phyloP scores from a whole-genome alignment of 2,329 filamentous ascomycete species.

The Trichoderma sp. region DNA sequence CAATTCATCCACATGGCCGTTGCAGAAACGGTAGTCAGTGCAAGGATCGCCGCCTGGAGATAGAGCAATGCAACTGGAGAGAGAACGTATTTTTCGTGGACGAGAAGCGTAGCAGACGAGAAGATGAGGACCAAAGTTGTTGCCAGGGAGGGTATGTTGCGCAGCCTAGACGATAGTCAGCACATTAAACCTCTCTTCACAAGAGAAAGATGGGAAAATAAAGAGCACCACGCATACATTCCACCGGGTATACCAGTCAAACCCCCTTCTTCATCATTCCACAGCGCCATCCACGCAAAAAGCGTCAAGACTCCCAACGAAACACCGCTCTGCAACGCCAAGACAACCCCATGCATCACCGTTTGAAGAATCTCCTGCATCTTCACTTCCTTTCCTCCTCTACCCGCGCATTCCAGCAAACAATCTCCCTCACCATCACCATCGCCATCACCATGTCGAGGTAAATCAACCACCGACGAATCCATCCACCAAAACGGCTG shows the following conservation, averaged over 20 bases:
- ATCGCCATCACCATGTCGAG: background rate
- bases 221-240: background rate
- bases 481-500: background rate
- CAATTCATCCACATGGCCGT: constrained; percentile 26
- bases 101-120: constrained; percentile 25
- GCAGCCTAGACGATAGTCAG: constrained; percentile 27
- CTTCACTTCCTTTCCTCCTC: constrained; percentile 1
- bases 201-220: too few species aligned
- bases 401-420: too few species aligned
- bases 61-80: constrained; percentile 29
- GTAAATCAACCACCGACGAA: background rate
- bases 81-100: constrained; percentile 29
- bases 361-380: constrained; percentile 19
- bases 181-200: background rate
- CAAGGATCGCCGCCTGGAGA: constrained; percentile 28
- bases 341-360: constrained; percentile 28
- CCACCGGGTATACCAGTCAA: constrained; percentile 28
- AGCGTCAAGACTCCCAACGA: constrained; percentile 28
- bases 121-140: constrained; percentile 25
- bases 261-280: constrained; percentile 23
- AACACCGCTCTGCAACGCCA: constrained; percentile 28
- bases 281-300: constrained; percentile 29
- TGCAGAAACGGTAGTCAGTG: constrained; percentile 23
- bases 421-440: background rate
- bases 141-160: constrained; percentile 25